Percentiles rank a stretch among this genome's conserved stretches.
These are phyloP conservation scores for Schizosaccharomyces osmophilus DNA, from an alignment of 805 yeast species.

Conservation along the genomic window DNA sequence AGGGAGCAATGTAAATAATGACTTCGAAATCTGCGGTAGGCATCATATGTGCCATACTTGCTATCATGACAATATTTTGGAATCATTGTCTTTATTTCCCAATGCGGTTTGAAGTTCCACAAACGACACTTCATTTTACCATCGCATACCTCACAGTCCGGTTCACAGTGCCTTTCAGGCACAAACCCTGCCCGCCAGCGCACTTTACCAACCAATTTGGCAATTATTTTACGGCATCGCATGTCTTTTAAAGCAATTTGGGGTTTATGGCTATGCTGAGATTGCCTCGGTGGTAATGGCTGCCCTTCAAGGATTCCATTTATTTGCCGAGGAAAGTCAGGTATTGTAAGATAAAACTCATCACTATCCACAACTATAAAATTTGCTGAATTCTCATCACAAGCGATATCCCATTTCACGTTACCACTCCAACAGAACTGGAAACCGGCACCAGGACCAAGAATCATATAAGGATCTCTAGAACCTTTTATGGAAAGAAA, in stretches of 20 bases:
- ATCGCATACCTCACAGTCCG: background rate
- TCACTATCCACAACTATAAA: constrained; percentile 42
- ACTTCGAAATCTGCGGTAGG: constrained; percentile 58
- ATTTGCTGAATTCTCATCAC: constrained; percentile 39
- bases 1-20: constrained; percentile 56
- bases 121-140: constrained; percentile 16
- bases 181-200: constrained; percentile 54
- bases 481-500: constrained; percentile 36
- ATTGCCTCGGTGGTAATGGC: background rate
- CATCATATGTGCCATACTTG: constrained; percentile 32
- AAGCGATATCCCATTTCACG: constrained; percentile 36
- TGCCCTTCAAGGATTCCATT: background rate
- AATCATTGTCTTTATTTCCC: constrained; percentile 32
- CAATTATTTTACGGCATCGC: constrained; percentile 20
- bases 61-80: constrained; percentile 21
- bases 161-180: constrained; percentile 34
- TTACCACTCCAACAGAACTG: constrained; percentile 43
- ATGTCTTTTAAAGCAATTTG: background rate
- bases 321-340: constrained; percentile 23
- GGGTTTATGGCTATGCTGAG: background rate
- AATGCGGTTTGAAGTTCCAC: constrained; percentile 31
- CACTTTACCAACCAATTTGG: constrained; percentile 43
- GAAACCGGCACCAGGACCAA: constrained; percentile 51
- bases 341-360: constrained; percentile 43
- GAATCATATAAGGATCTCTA: constrained; percentile 49